A percentile compares a stretch with the other conserved stretches of the same genome.
Conservation (phyloP, 2,329 filamentous ascomycete genomes). For the Dothistroma septosporum region DNA sequence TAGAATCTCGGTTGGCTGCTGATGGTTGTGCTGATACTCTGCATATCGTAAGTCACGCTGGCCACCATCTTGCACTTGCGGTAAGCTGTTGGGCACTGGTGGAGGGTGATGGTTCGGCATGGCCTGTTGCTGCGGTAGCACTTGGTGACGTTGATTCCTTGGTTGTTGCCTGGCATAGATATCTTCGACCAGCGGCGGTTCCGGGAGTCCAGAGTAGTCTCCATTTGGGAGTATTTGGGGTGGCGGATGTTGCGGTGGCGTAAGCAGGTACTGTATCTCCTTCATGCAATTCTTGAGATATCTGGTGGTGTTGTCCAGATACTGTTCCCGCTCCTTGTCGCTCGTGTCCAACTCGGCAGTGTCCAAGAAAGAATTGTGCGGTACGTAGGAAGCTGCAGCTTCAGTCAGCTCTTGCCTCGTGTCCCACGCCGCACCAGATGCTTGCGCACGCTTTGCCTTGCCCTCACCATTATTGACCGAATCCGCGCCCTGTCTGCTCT, state of each 20-base stretch:
- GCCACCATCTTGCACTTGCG: conserved; percentile 22
- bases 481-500: conserved; percentile 32
- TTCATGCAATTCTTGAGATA: conserved; percentile 64
- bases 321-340: conserved; percentile 54
- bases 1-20: conserved; percentile 34
- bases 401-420: conserved; percentile 18
- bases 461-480: conserved; percentile 20
- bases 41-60: conserved; percentile 30
- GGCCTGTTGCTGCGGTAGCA: conserved; percentile 35
- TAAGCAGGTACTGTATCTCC: conserved; percentile 64
- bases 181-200: conserved; percentile 57
- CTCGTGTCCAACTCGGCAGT: conserved; percentile 43
- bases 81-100: conserved; percentile 32
- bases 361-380: conserved; percentile 51
- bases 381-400: conserved; percentile 42
- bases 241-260: conserved; percentile 59
- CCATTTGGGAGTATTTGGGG: conserved; percentile 43
- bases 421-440: not conserved
- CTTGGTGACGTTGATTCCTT: conserved; percentile 39
- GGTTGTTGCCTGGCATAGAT: conserved; percentile 56
- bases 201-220: conserved; percentile 38
- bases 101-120: conserved; percentile 61
- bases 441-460: conserved; percentile 24
- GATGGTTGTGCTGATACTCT: conserved; percentile 36
- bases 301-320: conserved; percentile 59